Base-by-base conservation (phyloP, 441 rosid species). In the Pelargonium citronellum region DNA sequence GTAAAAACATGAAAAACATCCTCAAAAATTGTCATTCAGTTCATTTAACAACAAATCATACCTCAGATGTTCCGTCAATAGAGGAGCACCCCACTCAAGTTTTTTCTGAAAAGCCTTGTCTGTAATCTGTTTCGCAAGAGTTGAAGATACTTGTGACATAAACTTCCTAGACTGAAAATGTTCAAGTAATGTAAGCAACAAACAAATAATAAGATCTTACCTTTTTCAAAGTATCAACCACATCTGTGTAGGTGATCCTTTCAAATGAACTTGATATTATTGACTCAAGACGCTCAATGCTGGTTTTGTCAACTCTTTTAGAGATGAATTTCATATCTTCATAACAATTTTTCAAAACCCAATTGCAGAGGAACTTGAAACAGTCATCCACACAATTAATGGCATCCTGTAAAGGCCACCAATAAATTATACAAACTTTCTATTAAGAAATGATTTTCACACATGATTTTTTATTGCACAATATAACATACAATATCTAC, bases 31-130 rank as follows among this genome's bases (percentile, higher is more conserved):
- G 16, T 53, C 60, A 16, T 53, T n/a, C 60, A 16, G 20, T 5
- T 5, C 7, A 15, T 53, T 53, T 49, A 62, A 22, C 47, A 71
- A 67, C 68, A 43, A 37, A 46, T 39, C 72, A 27, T 80, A 94
- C 99, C 97, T 91, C 69, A 90, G 81, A 81, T 91, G 94, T 74
- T 86, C 92, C 13, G 81, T 57, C 19, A 93, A 84, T 71, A 94
- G 81, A 73, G 84, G 81, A 64, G 76, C 68, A 0, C 92, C 92
- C 92, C 89, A 85, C 64, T 83, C 84, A 12, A 87, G 81, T 75
- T 87, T 83, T 58, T 79, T 71, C 68, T 86, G 88, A 66, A 87
- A 87, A 68, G 13, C 78, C 77, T 74, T 83, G 49, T 79, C 80
- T 11, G 80, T 69, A 61, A 76, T 81, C 98, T 91, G 82, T 46